phyloP scores from a whole-genome alignment of 352 stramenopile genomes.

The Thalassiosira delicatula region DNA sequence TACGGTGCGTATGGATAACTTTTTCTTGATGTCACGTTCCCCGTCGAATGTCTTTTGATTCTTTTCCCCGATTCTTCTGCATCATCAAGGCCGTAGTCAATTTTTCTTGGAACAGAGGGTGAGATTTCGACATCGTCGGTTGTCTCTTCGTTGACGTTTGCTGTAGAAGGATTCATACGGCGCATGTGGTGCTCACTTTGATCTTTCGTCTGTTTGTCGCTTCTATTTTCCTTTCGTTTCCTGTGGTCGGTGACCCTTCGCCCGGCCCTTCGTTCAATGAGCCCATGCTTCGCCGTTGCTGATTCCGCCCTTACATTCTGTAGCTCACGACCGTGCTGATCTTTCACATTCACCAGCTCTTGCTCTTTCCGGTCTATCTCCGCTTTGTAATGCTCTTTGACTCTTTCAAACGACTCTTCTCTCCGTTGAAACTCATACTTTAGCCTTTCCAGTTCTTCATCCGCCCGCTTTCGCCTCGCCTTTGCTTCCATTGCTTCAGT shows the following conservation, averaged over 20 bases:
- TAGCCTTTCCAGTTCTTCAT: conserved; percentile 34
- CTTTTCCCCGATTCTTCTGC: conserved; percentile 5
- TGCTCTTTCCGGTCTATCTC: conserved; percentile 25
- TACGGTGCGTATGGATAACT: conserved; percentile 19
- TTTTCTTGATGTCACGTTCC: conserved; percentile 14
- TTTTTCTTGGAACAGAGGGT: conserved; percentile 32
- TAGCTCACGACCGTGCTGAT: conserved; percentile 24
- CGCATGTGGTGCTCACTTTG: not conserved
- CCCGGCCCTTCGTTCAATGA: not conserved
- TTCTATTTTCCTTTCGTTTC: conserved; percentile 17
- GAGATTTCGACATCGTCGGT: conserved; percentile 15
- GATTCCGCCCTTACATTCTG: conserved; percentile 37
- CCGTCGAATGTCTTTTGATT: conserved; percentile 22
- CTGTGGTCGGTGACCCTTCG: not conserved
- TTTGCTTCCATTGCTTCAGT: conserved; percentile 28
- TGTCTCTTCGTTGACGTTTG: not conserved
- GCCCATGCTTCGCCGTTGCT: not conserved
- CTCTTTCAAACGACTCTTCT: conserved; percentile 44
- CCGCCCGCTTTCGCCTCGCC: conserved; percentile 10
- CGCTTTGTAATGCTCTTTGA: conserved; percentile 44
- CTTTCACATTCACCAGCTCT: conserved; percentile 36
- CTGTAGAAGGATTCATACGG: too few species aligned
- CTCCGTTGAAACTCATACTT: conserved; percentile 45
- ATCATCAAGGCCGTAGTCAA: conserved; percentile 26
- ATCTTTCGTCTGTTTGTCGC: not conserved